A percentile compares a stretch with the other conserved stretches of the same genome.
These are phyloP conservation scores for Phytophthora pluvialis DNA, from an alignment of 352 stramenopile species.

Conservation along the genomic window DNA sequence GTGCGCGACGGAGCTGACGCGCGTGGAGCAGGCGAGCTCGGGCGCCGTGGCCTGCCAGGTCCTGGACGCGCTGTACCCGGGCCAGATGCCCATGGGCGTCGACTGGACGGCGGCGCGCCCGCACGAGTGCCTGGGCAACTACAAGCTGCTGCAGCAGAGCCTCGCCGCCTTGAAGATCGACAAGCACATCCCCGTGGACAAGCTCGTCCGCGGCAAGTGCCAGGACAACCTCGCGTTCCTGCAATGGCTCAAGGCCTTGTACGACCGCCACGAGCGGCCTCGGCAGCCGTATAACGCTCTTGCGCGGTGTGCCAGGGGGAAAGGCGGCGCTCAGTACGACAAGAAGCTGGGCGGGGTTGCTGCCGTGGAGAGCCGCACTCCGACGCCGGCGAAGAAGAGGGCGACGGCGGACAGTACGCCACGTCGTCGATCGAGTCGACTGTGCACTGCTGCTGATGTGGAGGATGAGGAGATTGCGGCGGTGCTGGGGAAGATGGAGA, in stretches of 20 bases:
- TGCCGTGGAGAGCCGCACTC: neutral
- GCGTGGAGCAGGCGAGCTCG: constrained; percentile 96
- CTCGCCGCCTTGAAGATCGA: constrained; percentile 1
- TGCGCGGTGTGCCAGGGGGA: constrained; percentile 90
- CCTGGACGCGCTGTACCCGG: constrained; percentile 92
- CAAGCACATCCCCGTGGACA: constrained; percentile 20
- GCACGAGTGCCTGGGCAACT: constrained; percentile 85
- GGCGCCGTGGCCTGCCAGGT: constrained; percentile 97
- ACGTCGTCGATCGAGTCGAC: constrained; percentile 3
- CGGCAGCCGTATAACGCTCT: constrained; percentile 93
- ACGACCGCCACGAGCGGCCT: constrained; percentile 25
- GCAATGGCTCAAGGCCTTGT: constrained; percentile 96
- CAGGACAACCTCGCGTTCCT: constrained; percentile 99
- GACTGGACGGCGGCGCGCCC: constrained; percentile 96
- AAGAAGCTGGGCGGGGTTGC: constrained; percentile 38
- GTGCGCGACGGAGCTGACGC: constrained; percentile 91
- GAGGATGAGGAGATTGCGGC: neutral
- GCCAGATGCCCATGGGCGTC: constrained; percentile 94
- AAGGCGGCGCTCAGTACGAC: constrained; percentile 84
- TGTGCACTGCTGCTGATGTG: neutral
- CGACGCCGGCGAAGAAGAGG: constrained; percentile 2
- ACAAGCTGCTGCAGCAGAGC: constrained; percentile 19
- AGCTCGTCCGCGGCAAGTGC: constrained; percentile 95
- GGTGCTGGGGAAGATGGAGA: constrained; percentile 13
- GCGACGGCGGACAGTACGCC: constrained; percentile 21